Base-by-base conservation (phyloP, 164 flowering plant species). In the Vitis riparia region DNA sequence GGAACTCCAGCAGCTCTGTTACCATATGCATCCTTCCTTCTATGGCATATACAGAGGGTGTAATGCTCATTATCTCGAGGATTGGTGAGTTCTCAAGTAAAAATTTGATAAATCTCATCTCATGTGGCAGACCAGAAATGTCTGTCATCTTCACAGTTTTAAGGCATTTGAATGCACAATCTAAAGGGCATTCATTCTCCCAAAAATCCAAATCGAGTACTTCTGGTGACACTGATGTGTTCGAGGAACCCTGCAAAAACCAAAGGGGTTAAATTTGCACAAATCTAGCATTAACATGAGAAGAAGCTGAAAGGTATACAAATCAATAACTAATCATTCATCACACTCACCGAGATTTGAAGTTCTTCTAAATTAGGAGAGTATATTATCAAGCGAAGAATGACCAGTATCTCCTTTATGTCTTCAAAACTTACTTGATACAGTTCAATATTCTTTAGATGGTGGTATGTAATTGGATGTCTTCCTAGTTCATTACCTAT, bases 351-450 rank as follows among this genome's bases (percentile, higher is more conserved):
- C 16, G 87, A 84, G 67, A 91, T 76, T 12, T 74, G 78, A 50
- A 91, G 89, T 71, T 87, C 85, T 66, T 78, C 57, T 61, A 91
- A 65, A 65, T 77, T 75, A 32, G 90, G 93, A 51, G 92, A 81
- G 75, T 67, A 77, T 6, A 78, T 65, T 59, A 91, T 78, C 80
- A 91, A 78, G 70, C 79, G 88, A 72, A 89, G 82, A 72, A 84
- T 78, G 44, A 80, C 97, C 8, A 73, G 55, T 47, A 88, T 72
- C 80, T 88, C 94, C 32, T 80, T 85, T 74, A 82, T 73, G 75
- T 89, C 97, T 73, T 88, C 94, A 73, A 91, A 88, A 69, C 87
- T 83, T 2, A 89, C 88, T 81, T 88, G 86, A 77, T 72, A 73
- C 17, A 91, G 56, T 71, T 88, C 87, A 72, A 89, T 72, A 30